Base-by-base conservation (phyloP, 768 basidiomycete genomes). In the Tulasnella sp. region DNA sequence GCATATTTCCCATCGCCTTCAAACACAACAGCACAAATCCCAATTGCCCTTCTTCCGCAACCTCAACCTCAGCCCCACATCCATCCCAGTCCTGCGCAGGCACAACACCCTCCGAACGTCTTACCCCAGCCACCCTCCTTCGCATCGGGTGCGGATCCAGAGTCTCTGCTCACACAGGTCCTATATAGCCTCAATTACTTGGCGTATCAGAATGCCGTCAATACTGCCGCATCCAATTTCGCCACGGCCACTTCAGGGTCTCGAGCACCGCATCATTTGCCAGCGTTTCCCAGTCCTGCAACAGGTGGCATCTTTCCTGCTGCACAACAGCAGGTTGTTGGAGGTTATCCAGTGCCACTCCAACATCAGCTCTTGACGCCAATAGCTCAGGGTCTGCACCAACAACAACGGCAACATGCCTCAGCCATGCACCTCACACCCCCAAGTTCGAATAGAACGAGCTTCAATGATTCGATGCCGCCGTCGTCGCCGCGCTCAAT, bases 121-220 rank as follows among this genome's bases (percentile, higher is more conserved):
- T 15, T 38, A 38, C 34, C 34, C 34, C 34, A 15, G 15, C 34
- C 15, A 15, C 34, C 34, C n/a, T 34, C 54, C 42, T 34, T 27
- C 43, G 41, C 38, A 45, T 25, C 24, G 24, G 42, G 42, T 17
- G 22, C 46, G 2, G 30, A 42, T 4, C 57, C 27, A 2, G 57
- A 59, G 19, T 44, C 57, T 17, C 49, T 59, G 21, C 45, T 59
- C n/a, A 38, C 57, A 29, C 57, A 59, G 31, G 48, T 59, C 9
- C 46, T 59, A 8, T 59, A 59, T 30, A 59, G 30, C 29, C n/a
- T 59, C 24, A 59, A 59, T 45, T 59, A 59, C 31, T 45, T 59
- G 10, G 48, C 57, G 8, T 46, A 59, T 5, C 57, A 59, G 22
- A 59, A 59, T 22, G 46, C 30, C 24, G 50, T 31, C 19, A 34